These are phyloP conservation scores for Tuber borchii DNA, from an alignment of 495 filamentous ascomycete genomes.

Conservation along the genomic window DNA sequence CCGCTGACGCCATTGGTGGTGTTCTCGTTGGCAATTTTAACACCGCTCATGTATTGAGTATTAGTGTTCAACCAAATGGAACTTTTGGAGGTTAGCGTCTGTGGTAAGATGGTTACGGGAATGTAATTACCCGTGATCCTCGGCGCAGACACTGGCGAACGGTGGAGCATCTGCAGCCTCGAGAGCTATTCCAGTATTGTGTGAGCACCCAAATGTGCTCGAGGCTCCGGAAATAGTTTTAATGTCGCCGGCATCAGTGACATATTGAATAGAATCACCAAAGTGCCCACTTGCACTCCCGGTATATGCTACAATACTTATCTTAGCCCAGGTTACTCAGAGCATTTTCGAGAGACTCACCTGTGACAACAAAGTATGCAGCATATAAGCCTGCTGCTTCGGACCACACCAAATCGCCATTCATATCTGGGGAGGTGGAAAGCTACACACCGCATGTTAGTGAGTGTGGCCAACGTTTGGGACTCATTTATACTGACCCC, in stretches of 20 bases:
- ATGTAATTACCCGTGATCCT: slow-evolving; percentile 48
- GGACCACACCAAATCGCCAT: slow-evolving; percentile 54
- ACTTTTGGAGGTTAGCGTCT: slow-evolving; percentile 5
- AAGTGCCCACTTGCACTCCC: slow-evolving; percentile 50
- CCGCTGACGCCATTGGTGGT: slow-evolving; percentile 51
- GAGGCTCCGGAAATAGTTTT: slow-evolving; percentile 46
- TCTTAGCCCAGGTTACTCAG: neutral
- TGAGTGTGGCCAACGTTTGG: neutral
- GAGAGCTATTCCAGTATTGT: slow-evolving; percentile 56
- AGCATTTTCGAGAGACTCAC: slow-evolving; percentile 9
- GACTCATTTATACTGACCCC: slow-evolving; percentile 31
- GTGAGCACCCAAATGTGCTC: slow-evolving; percentile 53
- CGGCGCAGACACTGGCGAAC: slow-evolving; percentile 51
- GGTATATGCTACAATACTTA: slow-evolving; percentile 44
- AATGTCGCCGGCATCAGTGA: slow-evolving; percentile 46
- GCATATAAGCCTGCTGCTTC: slow-evolving; percentile 49
- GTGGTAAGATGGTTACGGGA: neutral
- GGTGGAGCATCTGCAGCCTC: slow-evolving; percentile 50
- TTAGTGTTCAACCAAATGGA: slow-evolving; percentile 56
- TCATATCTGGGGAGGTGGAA: slow-evolving; percentile 49
- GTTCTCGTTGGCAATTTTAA: slow-evolving; percentile 55
- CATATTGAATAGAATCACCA: slow-evolving; percentile 53
- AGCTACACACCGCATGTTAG: slow-evolving; percentile 29
- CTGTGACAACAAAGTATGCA: slow-evolving; percentile 53
- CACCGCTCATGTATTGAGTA: slow-evolving; percentile 50